Evolutionary conservation across 2,329 filamentous ascomycete species (phyloP), one percentile per base, ranked within the genome.

Genomic region (Talaromyces marneffei): DNA sequence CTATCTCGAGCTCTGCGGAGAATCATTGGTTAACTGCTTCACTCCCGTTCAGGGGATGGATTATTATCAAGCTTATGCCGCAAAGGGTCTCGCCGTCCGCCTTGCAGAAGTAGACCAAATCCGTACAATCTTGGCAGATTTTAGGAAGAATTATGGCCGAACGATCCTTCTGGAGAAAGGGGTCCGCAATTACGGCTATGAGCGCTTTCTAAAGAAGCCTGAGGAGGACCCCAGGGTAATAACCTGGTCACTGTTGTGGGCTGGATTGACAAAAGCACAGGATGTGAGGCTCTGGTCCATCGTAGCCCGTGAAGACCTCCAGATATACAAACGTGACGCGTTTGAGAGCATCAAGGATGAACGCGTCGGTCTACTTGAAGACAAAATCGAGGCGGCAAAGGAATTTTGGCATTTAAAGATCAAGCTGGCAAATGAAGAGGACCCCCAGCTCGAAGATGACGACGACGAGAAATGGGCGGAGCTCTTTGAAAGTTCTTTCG

Each of bases 211-310:
- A 7, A 52, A 27, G 10, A 7, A 25, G 23, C 48, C 33, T 4
- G 23, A 18, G 8, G 20, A 27, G 6, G 23, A 18, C 23, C 18
- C 44, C 12, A 25, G 18, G 14, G 18, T 2, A 14, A 52, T 14
- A 3, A 57, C n/a, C n/a, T 61, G 31, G 42, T 59, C 57, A 4
- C 42, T 48, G 33, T 29, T 53, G 42, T 59, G 57, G 57, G 37
- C 31, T 5, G 25, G 7, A 4, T 40, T 18, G 12, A 40, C 9
- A 12, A 59, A 52, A 7, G 5, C 25, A 9, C 33, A 40, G 10
- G 57, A 59, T 18, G 14, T 25, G 8, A 20, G n/a, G n/a, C 33
- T 59, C 16, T 59, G 57, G 57, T 33, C 27, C n/a, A 27, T 18
- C 4, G n/a, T 39, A 20, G 33, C 33, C 9, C 20, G 23, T 12